These are phyloP conservation scores for Ceratobasidium papillatum DNA, from an alignment of 1,284 basidiomycete genomes.

Conservation along the genomic window DNA sequence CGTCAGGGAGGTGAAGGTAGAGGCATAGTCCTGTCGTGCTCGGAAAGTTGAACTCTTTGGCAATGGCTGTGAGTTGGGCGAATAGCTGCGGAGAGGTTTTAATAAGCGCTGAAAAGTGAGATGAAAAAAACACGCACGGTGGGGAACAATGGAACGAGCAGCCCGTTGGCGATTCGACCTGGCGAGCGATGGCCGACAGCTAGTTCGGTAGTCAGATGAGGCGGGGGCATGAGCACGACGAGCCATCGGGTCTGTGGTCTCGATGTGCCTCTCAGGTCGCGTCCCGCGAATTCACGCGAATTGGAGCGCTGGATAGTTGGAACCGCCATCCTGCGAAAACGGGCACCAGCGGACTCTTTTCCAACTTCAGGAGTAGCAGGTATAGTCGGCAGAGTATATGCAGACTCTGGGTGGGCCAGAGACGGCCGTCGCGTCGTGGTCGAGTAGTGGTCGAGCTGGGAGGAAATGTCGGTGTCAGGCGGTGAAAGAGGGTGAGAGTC, in stretches of 20 bases:
- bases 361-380: constrained; percentile 16
- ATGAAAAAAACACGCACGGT: constrained; percentile 61
- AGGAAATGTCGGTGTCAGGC: constrained; percentile 33
- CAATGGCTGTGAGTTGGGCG: constrained; percentile 75
- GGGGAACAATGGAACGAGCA: constrained; percentile 77
- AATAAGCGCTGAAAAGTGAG: constrained; percentile 23
- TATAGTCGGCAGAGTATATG: constrained; percentile 18
- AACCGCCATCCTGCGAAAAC: constrained; percentile 25
- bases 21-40: constrained; percentile 75
- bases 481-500: constrained; percentile 28
- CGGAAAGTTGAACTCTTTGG: constrained; percentile 80
- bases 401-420: constrained; percentile 3
- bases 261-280: constrained; percentile 19
- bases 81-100: constrained; percentile 63
- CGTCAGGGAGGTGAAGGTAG: constrained; percentile 69
- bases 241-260: constrained; percentile 56
- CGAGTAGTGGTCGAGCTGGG: constrained; percentile 17
- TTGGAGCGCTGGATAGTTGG: constrained; percentile 3
- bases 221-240: constrained; percentile 72
- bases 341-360: constrained; percentile 19
- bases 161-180: constrained; percentile 69
- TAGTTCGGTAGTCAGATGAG: constrained; percentile 65
- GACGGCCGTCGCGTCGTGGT: constrained; percentile 23
- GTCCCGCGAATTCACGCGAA: constrained; percentile 9
- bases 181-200: constrained; percentile 68